phyloP scores from a whole-genome alignment of 2,329 filamentous ascomycete genomes.

The Neonectria ditissima region DNA sequence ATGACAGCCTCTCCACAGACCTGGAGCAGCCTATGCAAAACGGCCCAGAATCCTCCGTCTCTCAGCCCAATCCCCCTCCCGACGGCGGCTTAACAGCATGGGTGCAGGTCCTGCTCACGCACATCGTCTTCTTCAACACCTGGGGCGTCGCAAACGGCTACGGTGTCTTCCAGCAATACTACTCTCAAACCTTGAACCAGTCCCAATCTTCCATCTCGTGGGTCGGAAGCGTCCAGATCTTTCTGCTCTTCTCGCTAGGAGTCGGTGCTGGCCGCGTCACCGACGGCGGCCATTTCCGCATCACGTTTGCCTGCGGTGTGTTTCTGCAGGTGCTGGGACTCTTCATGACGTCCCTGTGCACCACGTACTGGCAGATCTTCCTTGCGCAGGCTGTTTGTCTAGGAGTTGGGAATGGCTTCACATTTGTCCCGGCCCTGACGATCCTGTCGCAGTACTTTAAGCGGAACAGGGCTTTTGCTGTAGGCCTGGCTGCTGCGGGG shows the following conservation, averaged over 20 bases:
- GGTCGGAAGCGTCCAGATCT: constrained; percentile 59
- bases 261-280: constrained; percentile 56
- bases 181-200: constrained; percentile 49
- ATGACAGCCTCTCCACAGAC: constrained; percentile 20
- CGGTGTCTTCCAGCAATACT: constrained; percentile 60
- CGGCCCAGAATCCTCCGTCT: not conserved
- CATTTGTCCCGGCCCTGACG: constrained; percentile 69
- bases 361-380: constrained; percentile 62
- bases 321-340: constrained; percentile 57
- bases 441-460: constrained; percentile 73
- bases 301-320: constrained; percentile 53
- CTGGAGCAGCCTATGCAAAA: constrained; percentile 16
- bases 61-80: constrained; percentile 14
- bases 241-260: constrained; percentile 56
- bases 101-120: constrained; percentile 50
- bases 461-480: constrained; percentile 64
- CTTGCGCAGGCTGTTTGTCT: constrained; percentile 62
- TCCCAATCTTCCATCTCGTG: constrained; percentile 55
- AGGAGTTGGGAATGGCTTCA: constrained; percentile 64
- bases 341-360: constrained; percentile 57
- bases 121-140: constrained; percentile 57
- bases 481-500: constrained; percentile 70
- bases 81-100: constrained; percentile 44
- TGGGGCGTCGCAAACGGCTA: constrained; percentile 62
- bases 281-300: constrained; percentile 57